Base-by-base conservation (phyloP, 2,329 filamentous ascomycete species). In the Thelonectria olida region DNA sequence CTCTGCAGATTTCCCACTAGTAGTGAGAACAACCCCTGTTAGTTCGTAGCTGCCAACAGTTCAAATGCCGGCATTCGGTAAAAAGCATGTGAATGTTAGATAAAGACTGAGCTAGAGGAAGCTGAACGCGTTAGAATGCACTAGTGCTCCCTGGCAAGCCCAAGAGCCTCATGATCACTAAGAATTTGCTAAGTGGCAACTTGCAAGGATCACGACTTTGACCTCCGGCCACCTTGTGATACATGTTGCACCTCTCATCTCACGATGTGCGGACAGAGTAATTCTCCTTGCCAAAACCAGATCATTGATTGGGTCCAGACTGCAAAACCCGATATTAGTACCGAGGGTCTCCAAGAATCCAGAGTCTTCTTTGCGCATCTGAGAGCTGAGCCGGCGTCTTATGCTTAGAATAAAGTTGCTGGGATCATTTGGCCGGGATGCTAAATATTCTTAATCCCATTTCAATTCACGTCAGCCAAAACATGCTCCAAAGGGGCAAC, bases 341-440 rank as follows among this genome's bases (percentile, higher is more conserved):
- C 31, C 6, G 12, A 34, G 31, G 15, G 31, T 15, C 31, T 10
- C 31, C n/a, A n/a, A n/a, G n/a, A n/a, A 34, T 3, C 6, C 31
- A 34, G 31, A n/a, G n/a, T n/a, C n/a, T n/a, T n/a, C 31, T 34
- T 34, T 34, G 31, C 31, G 31, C 31, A 15, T 13, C 12, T 15
- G 13, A 34, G 31, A 34, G 31, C 12, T 34, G 31, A 41, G 38
- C 15, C 9, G 38, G 38, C 19, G 41, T 10, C 7, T 31, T 48
- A 48, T 48, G 45, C 45, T 48, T 48, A 48, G 23, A 31, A 48
- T 48, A 48, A 34, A n/a, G 25, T 48, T 48, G 25, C 27, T 7
- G 12, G 27, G 19, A 22, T 31, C 15, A 2, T 23, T 28, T 15
- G 44, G 15, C 25, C 23, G 12, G 44, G 19, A 42, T 12, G 17